A percentile compares a stretch with the other conserved stretches of the same genome.
phyloP scores from a whole-genome alignment of 257 asterid genomes.

The Scutellaria galericulata region DNA sequence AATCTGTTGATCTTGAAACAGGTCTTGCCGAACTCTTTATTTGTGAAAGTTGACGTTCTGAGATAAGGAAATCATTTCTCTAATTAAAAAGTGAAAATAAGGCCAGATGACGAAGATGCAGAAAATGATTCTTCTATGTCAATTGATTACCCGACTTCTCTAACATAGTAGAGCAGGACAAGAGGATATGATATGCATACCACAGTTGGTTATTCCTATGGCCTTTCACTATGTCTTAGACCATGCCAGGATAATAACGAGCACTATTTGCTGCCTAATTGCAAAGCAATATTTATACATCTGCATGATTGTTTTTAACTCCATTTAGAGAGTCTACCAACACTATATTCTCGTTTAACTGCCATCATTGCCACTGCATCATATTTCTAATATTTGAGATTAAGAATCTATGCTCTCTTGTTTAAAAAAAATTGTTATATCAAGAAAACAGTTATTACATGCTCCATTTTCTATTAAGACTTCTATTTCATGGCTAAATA shows the following conservation, averaged over 20 bases:
- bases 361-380: not conserved
- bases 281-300: not conserved
- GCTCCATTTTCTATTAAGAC: not conserved
- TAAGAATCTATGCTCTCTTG: not conserved
- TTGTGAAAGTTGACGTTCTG: too few species aligned
- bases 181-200: not conserved
- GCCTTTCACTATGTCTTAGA: not conserved
- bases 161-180: not conserved
- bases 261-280: not conserved
- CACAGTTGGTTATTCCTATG: not conserved
- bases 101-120: not conserved
- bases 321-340: not conserved
- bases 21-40: too few species aligned
- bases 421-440: too few species aligned
- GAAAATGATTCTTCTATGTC: not conserved
- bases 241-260: not conserved
- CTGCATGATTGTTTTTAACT: too few species aligned
- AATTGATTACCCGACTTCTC: not conserved
- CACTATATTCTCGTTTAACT: not conserved
- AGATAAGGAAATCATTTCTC: too few species aligned
- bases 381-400: not conserved
- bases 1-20: too few species aligned
- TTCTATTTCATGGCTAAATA: conserved; percentile 24
- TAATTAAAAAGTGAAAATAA: too few species aligned
- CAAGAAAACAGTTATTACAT: not conserved